Evolutionary conservation across 257 asterid genomes (phyloP).

Genomic region (Mentha longifolia): DNA sequence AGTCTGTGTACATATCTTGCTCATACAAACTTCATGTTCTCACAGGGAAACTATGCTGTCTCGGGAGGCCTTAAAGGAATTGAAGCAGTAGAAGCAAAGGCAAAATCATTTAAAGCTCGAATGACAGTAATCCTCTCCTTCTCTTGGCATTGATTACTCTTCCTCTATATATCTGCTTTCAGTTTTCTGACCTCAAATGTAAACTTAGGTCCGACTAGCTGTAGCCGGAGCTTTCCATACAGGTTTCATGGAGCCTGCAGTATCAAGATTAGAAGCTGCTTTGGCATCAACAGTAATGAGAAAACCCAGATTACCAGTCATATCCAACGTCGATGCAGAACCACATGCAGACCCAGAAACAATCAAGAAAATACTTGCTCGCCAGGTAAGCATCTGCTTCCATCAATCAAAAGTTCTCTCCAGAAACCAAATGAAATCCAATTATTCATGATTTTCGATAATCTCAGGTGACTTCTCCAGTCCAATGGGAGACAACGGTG

Average conservation of each 20-base stretch:
- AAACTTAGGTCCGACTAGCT: constrained; percentile 78
- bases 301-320: constrained; percentile 87
- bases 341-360: constrained; percentile 68
- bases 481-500: constrained; percentile 49
- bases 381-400: constrained; percentile 57
- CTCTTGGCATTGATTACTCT: background rate
- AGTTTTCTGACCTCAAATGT: constrained; percentile 11
- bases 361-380: constrained; percentile 80
- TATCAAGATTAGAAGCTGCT: constrained; percentile 84
- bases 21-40: constrained; percentile 26
- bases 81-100: constrained; percentile 97
- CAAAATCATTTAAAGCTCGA: constrained; percentile 95
- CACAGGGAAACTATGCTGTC: constrained; percentile 96
- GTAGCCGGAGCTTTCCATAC: constrained; percentile 99
- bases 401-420: background rate
- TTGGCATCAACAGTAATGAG: constrained; percentile 75
- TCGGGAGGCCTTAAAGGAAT: constrained; percentile 98
- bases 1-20: constrained; percentile 11
- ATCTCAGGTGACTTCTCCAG: constrained; percentile 60
- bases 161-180: constrained; percentile 9
- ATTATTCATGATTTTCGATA: background rate
- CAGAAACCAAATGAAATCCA: constrained; percentile 3
- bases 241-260: constrained; percentile 94
- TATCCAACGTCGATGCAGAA: constrained; percentile 92
- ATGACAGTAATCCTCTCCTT: constrained; percentile 64